Evolutionary conservation across 202 grass and related monocot genomes (phyloP).

Genomic region (Eragrostis tef): DNA sequence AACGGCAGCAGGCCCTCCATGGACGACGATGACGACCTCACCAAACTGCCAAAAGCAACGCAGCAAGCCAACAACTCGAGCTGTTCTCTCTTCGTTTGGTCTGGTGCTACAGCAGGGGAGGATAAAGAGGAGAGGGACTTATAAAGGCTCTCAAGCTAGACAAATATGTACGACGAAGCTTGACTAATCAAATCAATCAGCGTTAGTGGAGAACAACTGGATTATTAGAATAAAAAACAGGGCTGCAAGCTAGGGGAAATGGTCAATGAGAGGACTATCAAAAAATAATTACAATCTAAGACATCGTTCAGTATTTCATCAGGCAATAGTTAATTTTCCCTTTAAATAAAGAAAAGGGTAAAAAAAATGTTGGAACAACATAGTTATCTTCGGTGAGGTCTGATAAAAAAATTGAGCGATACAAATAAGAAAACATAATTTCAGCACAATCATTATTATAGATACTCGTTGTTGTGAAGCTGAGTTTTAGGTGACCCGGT

Average conservation of each 20-base stretch:
- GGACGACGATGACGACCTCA: neutral
- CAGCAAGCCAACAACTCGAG: neutral
- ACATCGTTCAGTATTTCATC: too few species aligned
- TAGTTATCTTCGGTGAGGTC: neutral
- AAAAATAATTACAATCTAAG: slow-evolving; percentile 42
- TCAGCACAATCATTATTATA: slow-evolving; percentile 25
- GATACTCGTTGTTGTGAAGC: neutral
- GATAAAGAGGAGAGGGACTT: neutral
- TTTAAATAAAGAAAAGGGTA: neutral
- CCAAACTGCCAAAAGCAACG: slow-evolving; percentile 9
- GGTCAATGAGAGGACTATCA: slow-evolving; percentile 56
- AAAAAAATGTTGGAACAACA: neutral
- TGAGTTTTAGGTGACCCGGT: too few species aligned
- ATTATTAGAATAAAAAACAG: slow-evolving; percentile 27
- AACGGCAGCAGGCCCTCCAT: slow-evolving; percentile 83
- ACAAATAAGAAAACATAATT: neutral
- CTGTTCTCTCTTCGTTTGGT: neutral
- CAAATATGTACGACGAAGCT: neutral
- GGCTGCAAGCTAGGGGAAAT: neutral
- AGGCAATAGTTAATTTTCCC: too few species aligned
- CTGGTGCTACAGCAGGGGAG: neutral
- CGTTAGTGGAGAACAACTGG: slow-evolving; percentile 37
- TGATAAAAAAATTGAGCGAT: neutral
- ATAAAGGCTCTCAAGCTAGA: neutral
- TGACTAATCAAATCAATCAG: slow-evolving; percentile 22